Evolutionary conservation across 2,329 filamentous ascomycete species (phyloP).

Genomic region (Colletotrichum cereale): DNA sequence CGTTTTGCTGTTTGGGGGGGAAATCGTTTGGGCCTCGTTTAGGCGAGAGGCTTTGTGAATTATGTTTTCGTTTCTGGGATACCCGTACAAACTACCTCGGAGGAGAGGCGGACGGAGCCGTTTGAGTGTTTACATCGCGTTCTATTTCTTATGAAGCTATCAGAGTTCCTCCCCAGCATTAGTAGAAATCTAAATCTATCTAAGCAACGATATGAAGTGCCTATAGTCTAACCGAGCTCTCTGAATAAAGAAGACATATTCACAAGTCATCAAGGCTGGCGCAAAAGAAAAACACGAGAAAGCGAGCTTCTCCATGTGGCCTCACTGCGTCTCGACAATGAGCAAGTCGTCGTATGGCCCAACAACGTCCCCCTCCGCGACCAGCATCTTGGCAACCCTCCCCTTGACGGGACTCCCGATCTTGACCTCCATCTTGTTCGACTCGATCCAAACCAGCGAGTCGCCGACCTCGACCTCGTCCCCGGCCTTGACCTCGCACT

Average conservation of each 20-base stretch:
- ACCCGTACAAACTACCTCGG: not conserved
- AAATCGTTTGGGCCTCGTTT: not conserved
- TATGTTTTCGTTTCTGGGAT: slow-evolving; percentile 5
- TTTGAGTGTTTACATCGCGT: not conserved
- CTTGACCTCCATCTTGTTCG: slow-evolving; percentile 55
- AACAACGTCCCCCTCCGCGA: slow-evolving; percentile 47
- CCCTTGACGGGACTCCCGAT: slow-evolving; percentile 48
- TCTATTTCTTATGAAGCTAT: not conserved
- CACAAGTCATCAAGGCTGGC: not conserved
- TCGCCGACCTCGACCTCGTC: slow-evolving; percentile 47
- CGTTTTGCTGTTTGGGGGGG: not conserved
- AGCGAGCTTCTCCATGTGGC: not conserved
- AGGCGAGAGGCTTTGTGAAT: not conserved
- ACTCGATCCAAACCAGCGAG: slow-evolving; percentile 50
- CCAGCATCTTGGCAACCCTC: slow-evolving; percentile 45
- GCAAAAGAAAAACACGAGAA: not conserved
- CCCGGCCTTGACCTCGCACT: slow-evolving; percentile 46
- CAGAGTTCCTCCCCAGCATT: too few species aligned
- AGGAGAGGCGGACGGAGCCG: not conserved
- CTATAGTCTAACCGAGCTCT: not conserved
- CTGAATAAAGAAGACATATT: not conserved
- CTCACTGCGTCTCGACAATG: slow-evolving; percentile 41
- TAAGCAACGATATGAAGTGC: not conserved
- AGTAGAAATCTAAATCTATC: not conserved
- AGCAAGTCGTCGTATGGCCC: slow-evolving; percentile 47